These are phyloP conservation scores for Chlorella sp. DNA, from an alignment of 139 green algal species.

Conservation along the genomic window DNA sequence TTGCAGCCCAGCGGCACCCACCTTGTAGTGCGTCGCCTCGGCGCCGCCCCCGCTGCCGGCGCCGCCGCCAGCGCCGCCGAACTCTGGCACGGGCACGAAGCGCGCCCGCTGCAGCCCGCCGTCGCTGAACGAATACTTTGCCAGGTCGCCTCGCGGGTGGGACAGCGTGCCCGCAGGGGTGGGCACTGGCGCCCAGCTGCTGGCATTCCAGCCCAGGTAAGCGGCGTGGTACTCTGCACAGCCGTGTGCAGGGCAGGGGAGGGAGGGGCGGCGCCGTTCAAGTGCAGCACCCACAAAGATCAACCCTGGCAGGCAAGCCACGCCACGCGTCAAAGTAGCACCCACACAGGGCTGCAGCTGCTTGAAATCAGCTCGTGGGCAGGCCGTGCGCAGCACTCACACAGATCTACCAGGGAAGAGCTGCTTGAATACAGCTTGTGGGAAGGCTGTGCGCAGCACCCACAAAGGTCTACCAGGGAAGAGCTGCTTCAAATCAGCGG, in stretches of 20 bases:
- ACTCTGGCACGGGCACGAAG: neutral
- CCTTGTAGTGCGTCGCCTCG: neutral
- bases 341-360: no score
- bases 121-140: neutral
- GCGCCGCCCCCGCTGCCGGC: neutral
- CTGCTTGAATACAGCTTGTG: no score
- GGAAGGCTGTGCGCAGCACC: no score
- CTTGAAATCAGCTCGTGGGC: no score
- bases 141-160: slow-evolving; percentile 6
- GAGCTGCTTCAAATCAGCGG: no score
- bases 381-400: neutral
- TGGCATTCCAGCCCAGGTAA: slow-evolving; percentile 21
- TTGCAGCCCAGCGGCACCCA: neutral
- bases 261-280: neutral
- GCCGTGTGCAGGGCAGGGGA: neutral
- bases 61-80: neutral
- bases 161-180: neutral
- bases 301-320: neutral
- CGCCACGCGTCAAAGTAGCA: no score
- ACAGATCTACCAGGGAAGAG: no score
- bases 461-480: no score
- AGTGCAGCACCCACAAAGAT: neutral
- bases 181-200: neutral
- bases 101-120: neutral
- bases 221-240: neutral